Base-by-base conservation (phyloP, 148 eudicot species). In the Heliamphora exappendiculata region DNA sequence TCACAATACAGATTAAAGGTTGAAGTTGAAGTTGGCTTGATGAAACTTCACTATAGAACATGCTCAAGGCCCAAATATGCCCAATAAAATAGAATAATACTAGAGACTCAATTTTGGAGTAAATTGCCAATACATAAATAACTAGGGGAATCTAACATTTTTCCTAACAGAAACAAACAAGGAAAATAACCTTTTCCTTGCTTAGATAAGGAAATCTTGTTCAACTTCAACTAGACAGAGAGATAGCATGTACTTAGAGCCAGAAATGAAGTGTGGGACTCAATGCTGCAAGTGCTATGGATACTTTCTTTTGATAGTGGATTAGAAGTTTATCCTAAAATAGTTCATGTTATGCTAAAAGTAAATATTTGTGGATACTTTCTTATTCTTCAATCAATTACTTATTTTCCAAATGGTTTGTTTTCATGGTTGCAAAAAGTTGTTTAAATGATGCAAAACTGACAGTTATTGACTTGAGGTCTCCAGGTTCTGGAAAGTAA, bases 401-500 rank as follows among this genome's bases (percentile, higher is more conserved):
- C 26, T 11, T 51, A 29, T 1, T 9, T 36, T 47, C 16, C 28
- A 28, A 8, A 37, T 75, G 33, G 5, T 31, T 65, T 58, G 53
- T 41, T 31, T 44, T 44, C n/a, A 45, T 44, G 22, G 33, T 60
- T 31, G 37, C 29, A 66, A 29, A 20, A 31, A 29, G 74, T 42
- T 74, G 60, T 41, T 62, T 70, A 64, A 59, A 41, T 47, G 31
- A 17, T 45, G 26, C 62, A 24, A 70, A 37, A 45, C 77, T 79
- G 57, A 73, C 33, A 3, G 17, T 74, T 59, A 9, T 29, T 14
- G 42, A 31, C 64, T 74, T 50, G 71, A 71, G 41, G 69, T 45
- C 33, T 58, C 55, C 83, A 90, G 88, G 84, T 70, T 66, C 41
- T 55, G 67, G 81, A 76, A 55, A 49, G 76, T 65, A 59, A 59